Evolutionary conservation across 2,329 filamentous ascomycete species (phyloP).

Genomic region (Capronia epimyces): DNA sequence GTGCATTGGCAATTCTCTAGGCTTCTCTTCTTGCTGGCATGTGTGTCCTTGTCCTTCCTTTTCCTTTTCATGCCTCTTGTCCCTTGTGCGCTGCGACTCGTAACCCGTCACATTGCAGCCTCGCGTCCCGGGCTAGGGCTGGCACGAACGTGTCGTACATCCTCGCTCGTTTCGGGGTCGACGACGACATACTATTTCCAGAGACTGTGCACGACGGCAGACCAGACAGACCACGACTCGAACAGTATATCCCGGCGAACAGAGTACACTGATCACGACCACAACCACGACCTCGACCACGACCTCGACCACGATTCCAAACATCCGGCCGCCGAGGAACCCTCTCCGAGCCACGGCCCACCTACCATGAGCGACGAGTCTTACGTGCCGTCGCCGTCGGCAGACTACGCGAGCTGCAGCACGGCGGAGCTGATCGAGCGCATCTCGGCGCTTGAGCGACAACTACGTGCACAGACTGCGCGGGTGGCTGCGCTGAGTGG

Average conservation of each 20-base stretch:
- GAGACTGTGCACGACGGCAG: too few species aligned
- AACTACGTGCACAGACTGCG: conserved; percentile 52
- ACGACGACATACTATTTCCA: too few species aligned
- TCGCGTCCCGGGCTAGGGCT: neutral
- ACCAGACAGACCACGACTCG: too few species aligned
- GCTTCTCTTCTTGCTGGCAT: neutral
- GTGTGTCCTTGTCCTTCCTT: neutral
- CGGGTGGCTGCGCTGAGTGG: conserved; percentile 29
- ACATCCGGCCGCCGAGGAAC: too few species aligned
- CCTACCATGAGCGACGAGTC: neutral
- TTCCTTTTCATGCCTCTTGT: conserved; percentile 10
- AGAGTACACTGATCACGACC: too few species aligned
- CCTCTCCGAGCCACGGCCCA: too few species aligned
- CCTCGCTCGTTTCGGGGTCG: neutral
- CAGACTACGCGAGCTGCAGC: conserved; percentile 62
- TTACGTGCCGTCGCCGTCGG: neutral
- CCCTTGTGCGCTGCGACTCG: conserved; percentile 5
- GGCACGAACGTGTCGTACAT: neutral
- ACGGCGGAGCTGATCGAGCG: conserved; percentile 62
- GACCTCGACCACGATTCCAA: too few species aligned
- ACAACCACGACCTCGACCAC: too few species aligned
- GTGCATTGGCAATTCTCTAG: neutral
- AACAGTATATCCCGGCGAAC: too few species aligned
- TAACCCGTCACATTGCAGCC: neutral
- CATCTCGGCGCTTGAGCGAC: conserved; percentile 61